Base-by-base conservation (phyloP, 2,329 filamentous ascomycete genomes). In the Xenoacremonium recifei region DNA sequence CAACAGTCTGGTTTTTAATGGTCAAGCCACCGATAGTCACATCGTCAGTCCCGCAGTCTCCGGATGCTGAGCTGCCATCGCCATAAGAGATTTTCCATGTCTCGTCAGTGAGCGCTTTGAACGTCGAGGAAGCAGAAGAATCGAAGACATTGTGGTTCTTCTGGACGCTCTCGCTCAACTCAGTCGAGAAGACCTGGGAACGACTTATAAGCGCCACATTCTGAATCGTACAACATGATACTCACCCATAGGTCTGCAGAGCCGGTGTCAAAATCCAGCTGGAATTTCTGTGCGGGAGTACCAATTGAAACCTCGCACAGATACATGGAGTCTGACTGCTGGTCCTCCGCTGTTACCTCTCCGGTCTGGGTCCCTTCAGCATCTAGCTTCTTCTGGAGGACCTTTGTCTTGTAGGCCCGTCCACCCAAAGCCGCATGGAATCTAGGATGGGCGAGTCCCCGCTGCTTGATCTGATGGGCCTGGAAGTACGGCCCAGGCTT, bases 401-500 rank as follows among this genome's bases (percentile, higher is more conserved):
- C 4, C 30, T 40, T 40, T 27, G 20, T 18, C 21, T 19, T 2
- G 29, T 40, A 40, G 19, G 31, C 37, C 5, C 37, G 37, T 25
- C 37, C 37, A 15, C 37, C 37, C 30, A 35, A n/a, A 9, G 37
- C 30, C 6, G 30, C 37, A 19, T 27, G 37, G 20, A 40, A 40
- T 19, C 30, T 27, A 20, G 37, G 37, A 17, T 40, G 37, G 6
- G 31, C 37, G 31, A 40, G 37, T 11, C 37, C 37, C 7, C 37
- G 37, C 37, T 40, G 37, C 29, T 40, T 25, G 21, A 40, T 40
- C 15, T 19, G 37, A 20, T 35, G 37, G n/a, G 30, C 30, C 29
- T 40, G 37, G 20, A 40, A 40, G 21, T 40, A 40, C 15, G 37
- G 37, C 10, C 37, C 37, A 13, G 37, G 37, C 37, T 40, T 40